Conservation (phyloP, 768 basidiomycete species). For the Cystobasidiopsis lactophilus region DNA sequence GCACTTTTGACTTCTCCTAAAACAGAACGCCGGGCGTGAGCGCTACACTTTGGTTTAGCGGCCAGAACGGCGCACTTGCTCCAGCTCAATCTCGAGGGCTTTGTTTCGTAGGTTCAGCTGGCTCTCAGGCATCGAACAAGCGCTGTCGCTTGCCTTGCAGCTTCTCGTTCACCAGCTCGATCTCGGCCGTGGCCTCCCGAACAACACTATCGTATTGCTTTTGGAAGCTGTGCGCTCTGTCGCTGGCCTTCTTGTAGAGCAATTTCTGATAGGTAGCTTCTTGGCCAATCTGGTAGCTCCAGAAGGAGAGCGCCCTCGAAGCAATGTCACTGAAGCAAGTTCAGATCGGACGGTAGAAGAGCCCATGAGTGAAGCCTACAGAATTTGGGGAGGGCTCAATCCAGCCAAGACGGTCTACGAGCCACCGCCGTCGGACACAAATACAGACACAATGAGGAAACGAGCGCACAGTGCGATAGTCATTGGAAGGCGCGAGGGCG, state of each 20-base stretch:
- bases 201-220: background rate
- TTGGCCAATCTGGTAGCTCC: background rate
- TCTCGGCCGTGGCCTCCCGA: background rate
- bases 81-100: background rate
- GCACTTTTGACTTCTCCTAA: too few species aligned
- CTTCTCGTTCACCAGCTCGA: background rate
- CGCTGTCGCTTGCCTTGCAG: background rate
- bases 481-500: background rate
- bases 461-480: background rate
- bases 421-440: too few species aligned
- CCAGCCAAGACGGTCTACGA: too few species aligned
- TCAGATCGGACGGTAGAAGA: background rate
- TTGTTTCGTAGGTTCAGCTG: too few species aligned
- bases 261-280: background rate
- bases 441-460: too few species aligned
- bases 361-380: too few species aligned
- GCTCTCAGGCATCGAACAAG: background rate
- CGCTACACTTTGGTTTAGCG: too few species aligned
- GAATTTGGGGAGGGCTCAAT: too few species aligned
- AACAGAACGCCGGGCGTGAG: too few species aligned
- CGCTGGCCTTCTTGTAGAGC: background rate
- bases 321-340: background rate
- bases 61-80: background rate
- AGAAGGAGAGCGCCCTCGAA: background rate
- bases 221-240: background rate